These are phyloP conservation scores for Annona cherimola DNA, from an alignment of 164 flowering plant genomes.

Conservation along the genomic window DNA sequence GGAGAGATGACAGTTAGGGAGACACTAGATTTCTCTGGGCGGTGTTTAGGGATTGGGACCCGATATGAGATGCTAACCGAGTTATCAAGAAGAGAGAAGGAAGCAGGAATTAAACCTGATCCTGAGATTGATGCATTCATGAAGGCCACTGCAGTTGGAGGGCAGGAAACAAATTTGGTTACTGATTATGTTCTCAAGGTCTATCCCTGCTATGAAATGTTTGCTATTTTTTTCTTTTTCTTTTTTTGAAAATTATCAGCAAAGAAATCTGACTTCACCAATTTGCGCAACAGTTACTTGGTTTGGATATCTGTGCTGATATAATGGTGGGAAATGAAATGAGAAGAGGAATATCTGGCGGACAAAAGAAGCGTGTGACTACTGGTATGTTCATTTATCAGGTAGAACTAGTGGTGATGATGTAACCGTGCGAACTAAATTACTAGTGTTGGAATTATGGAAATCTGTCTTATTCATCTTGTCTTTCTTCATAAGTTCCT, in stretches of 20 bases:
- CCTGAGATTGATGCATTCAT: conserved; percentile 60
- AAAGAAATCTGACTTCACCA: not conserved
- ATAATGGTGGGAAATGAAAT: conserved; percentile 51
- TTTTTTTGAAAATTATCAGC: not conserved
- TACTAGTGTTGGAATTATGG: too few species aligned
- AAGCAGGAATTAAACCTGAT: conserved; percentile 54
- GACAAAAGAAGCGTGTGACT: conserved; percentile 61
- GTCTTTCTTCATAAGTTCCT: too few species aligned
- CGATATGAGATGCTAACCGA: conserved; percentile 51
- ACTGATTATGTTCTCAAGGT: conserved; percentile 64
- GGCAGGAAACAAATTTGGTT: conserved; percentile 46
- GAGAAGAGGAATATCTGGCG: conserved; percentile 65
- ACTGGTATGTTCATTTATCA: conserved; percentile 35
- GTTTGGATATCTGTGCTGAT: conserved; percentile 58
- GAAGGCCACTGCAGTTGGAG: conserved; percentile 58
- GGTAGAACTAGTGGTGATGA: too few species aligned
- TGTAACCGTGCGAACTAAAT: too few species aligned
- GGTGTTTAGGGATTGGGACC: conserved; percentile 63
- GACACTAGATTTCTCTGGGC: conserved; percentile 58
- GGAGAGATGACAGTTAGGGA: conserved; percentile 64
- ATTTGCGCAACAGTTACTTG: conserved; percentile 37
- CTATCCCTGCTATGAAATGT: conserved; percentile 8
- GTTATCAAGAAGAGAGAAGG: conserved; percentile 47
- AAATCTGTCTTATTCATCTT: too few species aligned
- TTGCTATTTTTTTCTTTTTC: not conserved